Base-by-base conservation (phyloP, 768 basidiomycete species). In the Trametes punicea region DNA sequence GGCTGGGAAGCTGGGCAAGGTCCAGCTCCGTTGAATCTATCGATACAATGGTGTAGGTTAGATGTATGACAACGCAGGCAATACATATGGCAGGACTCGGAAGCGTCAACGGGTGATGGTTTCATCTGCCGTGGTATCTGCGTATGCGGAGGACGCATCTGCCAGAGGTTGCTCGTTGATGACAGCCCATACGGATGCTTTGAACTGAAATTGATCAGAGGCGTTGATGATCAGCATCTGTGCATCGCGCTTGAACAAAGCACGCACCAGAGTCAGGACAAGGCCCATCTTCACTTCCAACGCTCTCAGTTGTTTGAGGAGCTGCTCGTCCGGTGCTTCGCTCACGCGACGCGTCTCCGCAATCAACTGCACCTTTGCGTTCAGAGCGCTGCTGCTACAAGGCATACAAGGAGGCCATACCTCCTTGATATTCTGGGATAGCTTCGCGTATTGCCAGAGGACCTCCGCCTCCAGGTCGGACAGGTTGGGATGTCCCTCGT, bases 211-310 rank as follows among this genome's bases (percentile, higher is more conserved):
- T 23, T 7, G 21, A 25, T 13, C 6, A 6, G 2, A 25, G 31
- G 8, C 44, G 33, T 21, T 38, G 8, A 26, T 8, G 23, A 51
- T 33, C n/a, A n/a, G 33, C 18, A 13, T 20, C 26, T 15, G 2
- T 6, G n/a, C 6, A 18, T 25, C 29, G 18, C 18, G 8, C 25
- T 21, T 13, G 42, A 9, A 30, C 21, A 15, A 40, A 33, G 41
- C 21, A 73, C 82, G 61, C 66, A 94, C 94, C 71, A 99, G 73
- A 0, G 95, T 98, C 69, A 98, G 73, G 0, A 98, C 94, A 51
- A 99, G 77, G 7, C 90, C 92, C 88, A 99, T 93, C 71, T 97
- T 96, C 70, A 88, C 83, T 67, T 98, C 96, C 42, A 99, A 75
- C 6, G 82, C 77, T 33, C 94, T 79, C 26, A 99, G 73, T 48